Conservation (phyloP, 73 alveolate genomes). For the Urostyla sp. region DNA sequence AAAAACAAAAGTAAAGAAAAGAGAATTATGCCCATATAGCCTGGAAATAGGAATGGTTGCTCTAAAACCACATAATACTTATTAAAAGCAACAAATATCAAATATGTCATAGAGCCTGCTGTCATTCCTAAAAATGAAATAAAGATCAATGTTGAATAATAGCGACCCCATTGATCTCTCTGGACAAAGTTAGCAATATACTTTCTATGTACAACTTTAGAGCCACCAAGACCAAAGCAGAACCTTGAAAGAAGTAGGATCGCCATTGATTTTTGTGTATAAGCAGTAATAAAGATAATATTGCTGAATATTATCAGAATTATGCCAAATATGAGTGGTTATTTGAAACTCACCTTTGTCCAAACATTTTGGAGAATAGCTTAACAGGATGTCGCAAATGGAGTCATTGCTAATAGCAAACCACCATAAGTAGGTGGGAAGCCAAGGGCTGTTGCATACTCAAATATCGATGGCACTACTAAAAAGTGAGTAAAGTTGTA, state of each 20-base stretch:
- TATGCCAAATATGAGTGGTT: conserved; percentile 29
- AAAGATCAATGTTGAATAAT: conserved; percentile 9
- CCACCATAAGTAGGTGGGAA: conserved; percentile 14
- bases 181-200: conserved; percentile 59
- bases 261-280: not conserved
- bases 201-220: conserved; percentile 67
- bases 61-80: not conserved
- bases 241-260: conserved; percentile 47
- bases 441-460: conserved; percentile 17
- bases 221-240: conserved; percentile 66
- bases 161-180: conserved; percentile 10
- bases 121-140: conserved; percentile 39
- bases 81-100: conserved; percentile 7
- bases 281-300: conserved; percentile 34
- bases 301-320: conserved; percentile 51
- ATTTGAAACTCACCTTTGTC: conserved; percentile 25
- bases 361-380: conserved; percentile 31
- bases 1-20: not conserved
- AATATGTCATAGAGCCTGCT: conserved; percentile 8
- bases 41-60: not conserved
- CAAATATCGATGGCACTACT: conserved; percentile 40
- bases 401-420: conserved; percentile 55
- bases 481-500: conserved; percentile 33
- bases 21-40: conserved; percentile 10
- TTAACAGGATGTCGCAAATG: conserved; percentile 42